Percentiles rank a stretch among this genome's conserved stretches.
Evolutionary conservation across 1,284 basidiomycete genomes (phyloP).

Genomic region (Mrakiaceae sp.): DNA sequence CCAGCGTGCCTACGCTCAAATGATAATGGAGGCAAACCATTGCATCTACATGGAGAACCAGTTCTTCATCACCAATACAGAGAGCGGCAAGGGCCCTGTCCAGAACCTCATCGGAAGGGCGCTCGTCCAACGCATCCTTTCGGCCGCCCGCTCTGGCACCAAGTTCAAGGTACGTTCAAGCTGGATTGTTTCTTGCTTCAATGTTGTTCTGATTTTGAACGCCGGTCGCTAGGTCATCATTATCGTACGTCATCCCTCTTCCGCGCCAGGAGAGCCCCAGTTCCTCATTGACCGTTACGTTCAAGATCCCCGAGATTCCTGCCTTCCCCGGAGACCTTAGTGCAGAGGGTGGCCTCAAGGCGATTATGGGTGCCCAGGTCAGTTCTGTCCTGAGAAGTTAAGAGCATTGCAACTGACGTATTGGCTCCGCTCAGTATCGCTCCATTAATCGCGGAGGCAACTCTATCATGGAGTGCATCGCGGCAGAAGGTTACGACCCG

Average conservation of each 20-base stretch:
- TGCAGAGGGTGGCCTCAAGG: slow-evolving; percentile 55
- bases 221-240: not conserved
- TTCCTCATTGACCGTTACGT: slow-evolving; percentile 6
- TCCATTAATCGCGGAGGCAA: slow-evolving; percentile 78
- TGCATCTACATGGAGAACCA: slow-evolving; percentile 93
- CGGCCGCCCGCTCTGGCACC: slow-evolving; percentile 54
- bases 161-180: slow-evolving; percentile 56
- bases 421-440: slow-evolving; percentile 39
- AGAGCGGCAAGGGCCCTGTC: slow-evolving; percentile 46
- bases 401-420: slow-evolving; percentile 22
- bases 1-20: slow-evolving; percentile 66
- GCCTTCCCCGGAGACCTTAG: slow-evolving; percentile 75
- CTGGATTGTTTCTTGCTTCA: slow-evolving; percentile 11
- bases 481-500: slow-evolving; percentile 70
- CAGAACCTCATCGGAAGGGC: slow-evolving; percentile 63
- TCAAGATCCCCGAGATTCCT: slow-evolving; percentile 25
- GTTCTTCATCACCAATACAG: slow-evolving; percentile 75
- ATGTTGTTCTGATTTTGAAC: not conserved
- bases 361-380: slow-evolving; percentile 53
- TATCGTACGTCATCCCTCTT: slow-evolving; percentile 59
- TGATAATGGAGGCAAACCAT: slow-evolving; percentile 74
- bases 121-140: slow-evolving; percentile 66
- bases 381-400: slow-evolving; percentile 6
- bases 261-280: slow-evolving; percentile 28
- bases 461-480: slow-evolving; percentile 73